Base-by-base conservation (phyloP, 75 land plant species). In the Picea sitchensis region DNA sequence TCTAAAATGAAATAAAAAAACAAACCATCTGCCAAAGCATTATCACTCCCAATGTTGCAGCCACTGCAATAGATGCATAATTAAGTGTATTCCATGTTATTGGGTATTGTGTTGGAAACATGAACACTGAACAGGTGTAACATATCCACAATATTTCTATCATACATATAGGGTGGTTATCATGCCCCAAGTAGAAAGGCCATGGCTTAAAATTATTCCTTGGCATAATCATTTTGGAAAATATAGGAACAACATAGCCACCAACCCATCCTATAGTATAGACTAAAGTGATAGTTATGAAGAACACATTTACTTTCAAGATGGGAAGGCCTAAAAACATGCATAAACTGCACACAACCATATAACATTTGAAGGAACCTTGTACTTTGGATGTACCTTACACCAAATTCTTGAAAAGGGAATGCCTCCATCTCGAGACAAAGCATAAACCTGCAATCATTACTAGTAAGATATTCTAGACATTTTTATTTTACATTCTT, bases 261-360 rank as follows among this genome's bases (percentile, higher is more conserved):
- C 97, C 97, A 18, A 94, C 95, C 97, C 95, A 94, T 2, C 97
- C 97, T 32, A 94, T 91, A 0, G 97, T 94, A 78, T 93, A 89
- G 14, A 94, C 83, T 21, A 95, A 94, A 12, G 95, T 92, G 77
- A 94, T 92, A 31, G 97, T 93, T 14, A 95, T 94, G 87, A 94
- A 94, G 2, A 94, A 90, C 15, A 90, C 93, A 76, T 91, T 78
- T 59, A 94, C 82, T 81, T 87, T 89, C 38, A 94, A 86, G 26
- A 94, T 89, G 5, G 97, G 97, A 56, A 94, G 86, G 4, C 97
- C 97, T 34, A 92, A 76, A 26, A 94, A 84, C 62, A 87, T 89
- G 65, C 90, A 93, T 21, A 91, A 63, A 82, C 82, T 61, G 95
- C 95, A 78, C 87, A 86, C 14, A 94, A 80, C 97, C 97, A 94